Base-by-base conservation (phyloP, 495 filamentous ascomycete species). In the Trichoderma parareesei region DNA sequence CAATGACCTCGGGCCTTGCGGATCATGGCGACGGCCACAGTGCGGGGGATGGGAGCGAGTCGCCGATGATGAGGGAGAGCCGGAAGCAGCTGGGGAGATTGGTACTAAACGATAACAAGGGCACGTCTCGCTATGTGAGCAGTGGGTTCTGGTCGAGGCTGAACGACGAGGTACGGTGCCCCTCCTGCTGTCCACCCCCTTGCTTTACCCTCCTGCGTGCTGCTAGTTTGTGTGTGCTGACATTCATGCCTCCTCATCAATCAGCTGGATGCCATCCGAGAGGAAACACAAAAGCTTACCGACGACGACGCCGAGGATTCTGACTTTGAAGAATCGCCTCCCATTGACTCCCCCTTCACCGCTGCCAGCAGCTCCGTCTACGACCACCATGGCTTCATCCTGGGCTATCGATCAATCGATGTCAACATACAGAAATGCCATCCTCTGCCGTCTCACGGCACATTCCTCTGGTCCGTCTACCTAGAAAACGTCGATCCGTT, bases 71-170 rank as follows among this genome's bases (percentile, higher is more conserved):
- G 53, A 57, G 60, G n/a, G 61, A 63, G 33, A 44, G 41, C 41
- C 33, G 41, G 5, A 37, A 43, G 18, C 61, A 48, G 33, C 87
- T 95, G 65, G 93, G 93, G 42, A 81, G 92, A 61, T 72, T 98
- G 69, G 89, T 65, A 9, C 33, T 65, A 59, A 91, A 90, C 66
- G 89, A 95, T 69, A 62, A 65, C 67, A 82, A 85, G 60, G 88
- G 88, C 3, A 86, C 84, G 68, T 90, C 87, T 68, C 81, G 90
- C 71, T 97, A 97, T 75, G 88, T 97, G 65, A 93, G 90, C 72
- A 93, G 88, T 74, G 87, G 86, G 16, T 90, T 96, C 62, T 97
- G 92, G 93, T 86, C 88, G n/a, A 90, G 84, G 67, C 78, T 97
- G 55, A 90, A 87, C 61, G 90, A 93, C 65, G 91, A 97, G 84